Evolutionary conservation across 225 moss, liverwort and hornwort species (phyloP).

Genomic region (Physcomitrellopsis africana): DNA sequence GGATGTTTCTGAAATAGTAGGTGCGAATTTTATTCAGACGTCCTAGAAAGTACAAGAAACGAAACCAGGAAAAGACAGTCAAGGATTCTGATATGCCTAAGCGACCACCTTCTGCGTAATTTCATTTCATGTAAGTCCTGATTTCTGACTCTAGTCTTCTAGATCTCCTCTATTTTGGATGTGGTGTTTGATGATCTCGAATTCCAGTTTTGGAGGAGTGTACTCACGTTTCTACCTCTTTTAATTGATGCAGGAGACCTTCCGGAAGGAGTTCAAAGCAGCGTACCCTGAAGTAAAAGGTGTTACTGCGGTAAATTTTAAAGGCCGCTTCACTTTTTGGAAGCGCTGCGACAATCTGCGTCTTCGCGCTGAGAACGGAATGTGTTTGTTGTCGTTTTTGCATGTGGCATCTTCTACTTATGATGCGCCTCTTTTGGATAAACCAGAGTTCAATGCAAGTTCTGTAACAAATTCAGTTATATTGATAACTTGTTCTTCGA

Average conservation of each 20-base stretch:
- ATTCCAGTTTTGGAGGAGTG: conserved; percentile 8
- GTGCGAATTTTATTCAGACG: conserved; percentile 23
- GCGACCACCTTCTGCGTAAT: conserved; percentile 57
- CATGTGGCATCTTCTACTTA: not conserved
- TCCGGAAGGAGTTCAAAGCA: conserved; percentile 59
- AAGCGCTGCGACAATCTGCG: not conserved
- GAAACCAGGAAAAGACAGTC: conserved; percentile 41
- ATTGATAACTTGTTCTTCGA: conserved; percentile 10
- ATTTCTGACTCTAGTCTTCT: not conserved
- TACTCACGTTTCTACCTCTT: conserved; percentile 10
- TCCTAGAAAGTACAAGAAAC: conserved; percentile 41
- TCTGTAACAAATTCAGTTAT: not conserved
- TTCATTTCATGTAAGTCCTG: conserved; percentile 53
- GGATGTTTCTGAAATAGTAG: not conserved
- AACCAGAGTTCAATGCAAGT: not conserved
- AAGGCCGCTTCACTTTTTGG: not conserved
- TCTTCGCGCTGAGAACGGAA: not conserved
- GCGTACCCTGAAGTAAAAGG: conserved; percentile 60
- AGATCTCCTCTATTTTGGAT: conserved; percentile 3
- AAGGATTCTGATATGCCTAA: conserved; percentile 62
- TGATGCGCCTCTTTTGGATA: no score
- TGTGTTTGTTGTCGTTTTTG: not conserved
- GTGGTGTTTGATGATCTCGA: conserved; percentile 5
- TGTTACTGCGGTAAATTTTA: conserved; percentile 50
- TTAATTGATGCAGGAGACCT: conserved; percentile 49